phyloP scores from a whole-genome alignment of 768 basidiomycete genomes.

The Suillus plorans region DNA sequence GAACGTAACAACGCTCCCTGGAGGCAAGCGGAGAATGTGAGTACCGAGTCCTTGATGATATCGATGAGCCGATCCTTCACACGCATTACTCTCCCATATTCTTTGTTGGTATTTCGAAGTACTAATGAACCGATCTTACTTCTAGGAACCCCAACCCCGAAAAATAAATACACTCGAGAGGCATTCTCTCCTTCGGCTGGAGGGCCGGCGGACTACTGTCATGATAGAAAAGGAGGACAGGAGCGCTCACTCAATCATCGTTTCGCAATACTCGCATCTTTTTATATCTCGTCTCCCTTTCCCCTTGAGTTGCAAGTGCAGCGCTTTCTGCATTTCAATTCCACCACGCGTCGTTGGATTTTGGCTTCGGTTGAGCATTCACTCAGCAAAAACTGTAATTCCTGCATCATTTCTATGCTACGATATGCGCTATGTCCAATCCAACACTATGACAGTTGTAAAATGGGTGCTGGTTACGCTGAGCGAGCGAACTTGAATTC shows the following conservation, averaged over 20 bases:
- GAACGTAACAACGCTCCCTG: constrained; percentile 87
- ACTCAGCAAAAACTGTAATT: constrained; percentile 1
- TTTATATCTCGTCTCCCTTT: constrained; percentile 11
- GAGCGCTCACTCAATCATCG: constrained; percentile 11
- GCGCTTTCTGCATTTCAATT: background rate
- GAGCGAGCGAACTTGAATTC: background rate
- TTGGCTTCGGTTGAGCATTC: background rate
- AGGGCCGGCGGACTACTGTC: constrained; percentile 15
- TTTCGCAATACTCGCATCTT: constrained; percentile 7
- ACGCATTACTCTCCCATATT: constrained; percentile 93
- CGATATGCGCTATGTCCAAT: constrained; percentile 25
- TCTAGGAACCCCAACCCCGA: constrained; percentile 31
- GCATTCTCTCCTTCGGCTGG: constrained; percentile 12
- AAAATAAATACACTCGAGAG: constrained; percentile 19
- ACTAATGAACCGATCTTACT: background rate
- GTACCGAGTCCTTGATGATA: constrained; percentile 72
- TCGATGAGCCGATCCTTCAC: constrained; percentile 59
- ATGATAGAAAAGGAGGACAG: constrained; percentile 12
- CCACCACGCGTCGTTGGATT: background rate
- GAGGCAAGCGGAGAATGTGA: constrained; percentile 96
- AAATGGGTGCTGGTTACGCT: background rate
- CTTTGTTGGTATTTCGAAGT: background rate
- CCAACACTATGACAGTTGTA: constrained; percentile 3
- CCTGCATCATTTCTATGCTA: constrained; percentile 16
- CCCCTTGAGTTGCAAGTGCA: constrained; percentile 6